Conservation (phyloP, 805 yeast genomes). For the Zygosaccharomyces siamensis region DNA sequence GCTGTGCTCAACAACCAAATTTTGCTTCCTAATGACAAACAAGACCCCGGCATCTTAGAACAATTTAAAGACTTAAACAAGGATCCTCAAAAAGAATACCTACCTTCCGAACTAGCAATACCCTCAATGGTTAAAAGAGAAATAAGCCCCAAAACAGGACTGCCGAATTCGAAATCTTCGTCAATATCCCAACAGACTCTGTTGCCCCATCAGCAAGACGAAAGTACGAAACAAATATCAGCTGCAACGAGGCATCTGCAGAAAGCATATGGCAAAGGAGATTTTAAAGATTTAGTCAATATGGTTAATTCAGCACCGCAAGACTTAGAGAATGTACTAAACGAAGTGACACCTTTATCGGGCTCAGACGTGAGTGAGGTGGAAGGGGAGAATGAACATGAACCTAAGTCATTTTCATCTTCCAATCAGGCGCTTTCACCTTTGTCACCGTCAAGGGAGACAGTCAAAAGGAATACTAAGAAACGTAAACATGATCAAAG, state of each 20-base stretch:
- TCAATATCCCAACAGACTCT: background rate
- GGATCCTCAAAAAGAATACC: slow-evolving; percentile 26
- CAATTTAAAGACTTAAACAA: slow-evolving; percentile 26
- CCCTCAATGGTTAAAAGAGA: slow-evolving; percentile 16
- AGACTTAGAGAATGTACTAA: slow-evolving; percentile 25
- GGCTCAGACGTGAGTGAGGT: slow-evolving; percentile 13
- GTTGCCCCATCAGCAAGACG: background rate
- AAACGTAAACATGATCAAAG: slow-evolving; percentile 15
- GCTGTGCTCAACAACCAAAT: slow-evolving; percentile 68
- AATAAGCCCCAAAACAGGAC: slow-evolving; percentile 8
- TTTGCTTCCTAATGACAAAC: slow-evolving; percentile 35
- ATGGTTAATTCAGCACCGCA: slow-evolving; percentile 30
- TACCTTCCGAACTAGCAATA: slow-evolving; percentile 29
- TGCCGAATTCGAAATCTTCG: slow-evolving; percentile 2
- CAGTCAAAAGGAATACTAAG: slow-evolving; percentile 4
- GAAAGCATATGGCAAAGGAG: slow-evolving; percentile 26
- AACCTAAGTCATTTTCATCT: background rate
- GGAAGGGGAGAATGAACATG: slow-evolving; percentile 5
- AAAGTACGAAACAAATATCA: background rate
- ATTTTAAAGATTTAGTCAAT: slow-evolving; percentile 26
- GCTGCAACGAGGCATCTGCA: slow-evolving; percentile 20
- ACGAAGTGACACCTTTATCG: slow-evolving; percentile 10
- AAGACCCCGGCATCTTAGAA: slow-evolving; percentile 23
- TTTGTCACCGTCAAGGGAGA: slow-evolving; percentile 2
- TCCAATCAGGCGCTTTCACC: slow-evolving; percentile 3